Evolutionary conservation across 192 early-diverging fungal species (phyloP), one percentile per base, ranked within the genome.

Genomic region (Entomortierella lignicola): DNA sequence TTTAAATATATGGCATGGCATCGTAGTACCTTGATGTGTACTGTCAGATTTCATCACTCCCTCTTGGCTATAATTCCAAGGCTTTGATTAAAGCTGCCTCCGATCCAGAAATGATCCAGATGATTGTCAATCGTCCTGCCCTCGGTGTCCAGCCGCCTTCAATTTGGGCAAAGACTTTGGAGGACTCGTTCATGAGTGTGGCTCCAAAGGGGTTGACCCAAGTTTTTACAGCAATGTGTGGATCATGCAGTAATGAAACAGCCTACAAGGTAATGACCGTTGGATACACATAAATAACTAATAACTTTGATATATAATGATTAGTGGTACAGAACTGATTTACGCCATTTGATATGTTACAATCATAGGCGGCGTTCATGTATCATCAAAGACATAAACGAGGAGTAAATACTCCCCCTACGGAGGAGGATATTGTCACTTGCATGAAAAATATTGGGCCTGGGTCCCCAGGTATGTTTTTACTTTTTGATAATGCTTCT

Each of bases 171-270:
- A 69, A 85, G 30, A 69, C 83, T 20, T 63, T 93, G 8, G 85
- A 89, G 47, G 81, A 89, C 1, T 69, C 92, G 29, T 90, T 91
- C 62, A 89, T 93, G 89, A 71, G 77, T 5, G 92, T 93, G 20
- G 83, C 85, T 7, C 92, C 92, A 13, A 77, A 82, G 47, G 92
- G 92, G 4, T 65, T 93, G 79, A 84, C 82, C 64, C 87, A 91
- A 69, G 86, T 93, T 27, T 93, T 93, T 47, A 93, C 92, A 11
- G 84, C 88, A 4, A 89, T 90, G 84, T 89, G 89, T 62, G 92
- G 92, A 3, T 90, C 90, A n/a, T 90, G 89, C 69, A 89, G 89
- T 56, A 93, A 93, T 59, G 92, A 93, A 69, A 84, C 89, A 42
- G 92, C 92, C 1, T 93, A 85, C 82, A 93, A 93, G 80, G 75